phyloP scores from a whole-genome alignment of 2,329 filamentous ascomycete genomes.

The Claviceps monticola region DNA sequence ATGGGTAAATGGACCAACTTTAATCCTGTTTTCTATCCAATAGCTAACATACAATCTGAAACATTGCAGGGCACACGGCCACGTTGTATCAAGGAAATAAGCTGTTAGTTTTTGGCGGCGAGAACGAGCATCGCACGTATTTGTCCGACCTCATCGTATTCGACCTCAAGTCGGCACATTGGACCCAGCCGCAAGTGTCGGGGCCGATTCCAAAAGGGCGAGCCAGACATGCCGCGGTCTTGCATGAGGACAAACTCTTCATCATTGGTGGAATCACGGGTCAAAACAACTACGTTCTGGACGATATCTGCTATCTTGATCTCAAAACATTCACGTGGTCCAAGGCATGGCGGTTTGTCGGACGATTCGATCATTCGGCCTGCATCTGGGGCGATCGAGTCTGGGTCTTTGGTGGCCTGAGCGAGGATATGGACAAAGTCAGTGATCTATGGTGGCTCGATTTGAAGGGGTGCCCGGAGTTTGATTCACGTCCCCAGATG shows the following conservation, averaged over 20 bases:
- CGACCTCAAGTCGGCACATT: slow-evolving; percentile 84
- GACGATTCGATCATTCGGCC: slow-evolving; percentile 85
- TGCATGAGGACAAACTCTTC: slow-evolving; percentile 94
- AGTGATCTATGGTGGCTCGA: slow-evolving; percentile 97
- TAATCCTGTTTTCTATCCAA: background rate
- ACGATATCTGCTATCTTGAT: slow-evolving; percentile 94
- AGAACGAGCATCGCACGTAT: slow-evolving; percentile 94
- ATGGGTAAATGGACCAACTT: slow-evolving; percentile 50
- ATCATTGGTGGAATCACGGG: slow-evolving; percentile 93
- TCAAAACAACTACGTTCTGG: slow-evolving; percentile 79
- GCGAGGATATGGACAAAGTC: slow-evolving; percentile 91
- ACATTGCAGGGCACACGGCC: slow-evolving; percentile 68
- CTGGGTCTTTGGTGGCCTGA: slow-evolving; percentile 93
- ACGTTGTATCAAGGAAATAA: slow-evolving; percentile 90
- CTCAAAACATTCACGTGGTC: slow-evolving; percentile 98
- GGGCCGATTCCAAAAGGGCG: slow-evolving; percentile 79
- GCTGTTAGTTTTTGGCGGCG: slow-evolving; percentile 90
- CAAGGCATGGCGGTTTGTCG: slow-evolving; percentile 86
- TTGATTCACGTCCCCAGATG: slow-evolving; percentile 53
- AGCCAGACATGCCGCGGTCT: slow-evolving; percentile 82
- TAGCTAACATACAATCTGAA: slow-evolving; percentile 5
- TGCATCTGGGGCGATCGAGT: slow-evolving; percentile 86
- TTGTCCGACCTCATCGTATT: slow-evolving; percentile 93
- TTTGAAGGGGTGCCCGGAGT: slow-evolving; percentile 77
- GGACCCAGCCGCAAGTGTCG: slow-evolving; percentile 81